Evolutionary conservation across 2,329 filamentous ascomycete genomes (phyloP).

Genomic region (Pestalotiopsis sp.): DNA sequence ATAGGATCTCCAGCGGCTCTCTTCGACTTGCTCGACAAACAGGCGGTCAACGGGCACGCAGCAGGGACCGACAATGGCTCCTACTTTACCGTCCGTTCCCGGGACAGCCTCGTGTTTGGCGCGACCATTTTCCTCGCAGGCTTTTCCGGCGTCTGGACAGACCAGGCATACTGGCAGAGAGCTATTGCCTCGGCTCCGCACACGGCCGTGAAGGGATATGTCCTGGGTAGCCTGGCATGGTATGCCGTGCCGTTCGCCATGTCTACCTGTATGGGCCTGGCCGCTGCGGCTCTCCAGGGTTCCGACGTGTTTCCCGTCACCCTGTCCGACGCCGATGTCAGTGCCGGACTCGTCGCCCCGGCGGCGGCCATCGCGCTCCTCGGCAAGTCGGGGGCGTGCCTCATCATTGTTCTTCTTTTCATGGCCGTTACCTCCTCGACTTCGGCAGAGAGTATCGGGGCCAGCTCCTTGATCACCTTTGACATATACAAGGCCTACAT

Average conservation of each 20-base stretch:
- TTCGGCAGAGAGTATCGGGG: conserved; percentile 45
- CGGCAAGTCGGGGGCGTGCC: conserved; percentile 35
- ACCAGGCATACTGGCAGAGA: conserved; percentile 47
- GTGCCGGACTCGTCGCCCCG: conserved; percentile 33
- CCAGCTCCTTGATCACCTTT: conserved; percentile 39
- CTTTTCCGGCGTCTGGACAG: conserved; percentile 40
- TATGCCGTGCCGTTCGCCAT: conserved; percentile 40
- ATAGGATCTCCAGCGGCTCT: conserved; percentile 35
- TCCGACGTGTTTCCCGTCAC: conserved; percentile 29
- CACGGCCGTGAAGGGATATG: conserved; percentile 42
- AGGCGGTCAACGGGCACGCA: conserved; percentile 34
- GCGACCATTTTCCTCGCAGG: conserved; percentile 38
- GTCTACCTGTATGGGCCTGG: conserved; percentile 37
- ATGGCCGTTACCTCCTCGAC: conserved; percentile 49
- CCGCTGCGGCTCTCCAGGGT: conserved; percentile 32
- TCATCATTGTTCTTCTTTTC: conserved; percentile 44
- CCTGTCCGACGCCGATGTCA: conserved; percentile 30
- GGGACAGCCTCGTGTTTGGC: conserved; percentile 39
- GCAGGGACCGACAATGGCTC: conserved; percentile 34
- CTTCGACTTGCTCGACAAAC: conserved; percentile 39
- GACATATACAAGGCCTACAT: conserved; percentile 42
- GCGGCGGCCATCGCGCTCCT: conserved; percentile 37
- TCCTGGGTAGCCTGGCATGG: conserved; percentile 43
- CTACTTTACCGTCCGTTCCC: conserved; percentile 39
- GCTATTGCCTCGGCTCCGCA: conserved; percentile 43